Percentiles rank a stretch among this genome's conserved stretches.
phyloP scores from a whole-genome alignment of 73 alveolate genomes.

The Durusdinium trenchii region DNA sequence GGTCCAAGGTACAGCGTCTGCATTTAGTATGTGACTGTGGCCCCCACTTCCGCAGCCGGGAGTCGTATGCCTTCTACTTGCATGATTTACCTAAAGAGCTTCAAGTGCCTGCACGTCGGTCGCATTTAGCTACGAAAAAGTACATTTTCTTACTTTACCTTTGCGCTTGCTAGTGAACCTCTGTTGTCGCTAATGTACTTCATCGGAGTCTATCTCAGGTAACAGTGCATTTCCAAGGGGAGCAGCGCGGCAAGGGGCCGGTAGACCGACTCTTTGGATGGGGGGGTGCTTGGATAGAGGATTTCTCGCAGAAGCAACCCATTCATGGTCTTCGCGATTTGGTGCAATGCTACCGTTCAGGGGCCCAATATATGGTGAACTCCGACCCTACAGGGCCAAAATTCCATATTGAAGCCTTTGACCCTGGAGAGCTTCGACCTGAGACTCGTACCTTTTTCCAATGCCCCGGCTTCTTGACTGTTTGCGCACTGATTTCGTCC shows the following conservation, averaged over 20 bases:
- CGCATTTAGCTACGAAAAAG: not conserved
- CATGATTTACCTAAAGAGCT: not conserved
- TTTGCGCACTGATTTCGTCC: not conserved
- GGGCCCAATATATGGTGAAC: conserved; percentile 10
- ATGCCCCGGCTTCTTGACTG: conserved; percentile 5
- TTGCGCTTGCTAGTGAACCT: not conserved
- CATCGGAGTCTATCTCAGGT: not conserved
- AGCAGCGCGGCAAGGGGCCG: conserved; percentile 33
- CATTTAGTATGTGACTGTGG: conserved; percentile 20
- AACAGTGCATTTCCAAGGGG: not conserved
- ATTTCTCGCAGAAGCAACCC: not conserved
- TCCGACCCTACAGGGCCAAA: not conserved
- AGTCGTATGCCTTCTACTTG: conserved; percentile 1
- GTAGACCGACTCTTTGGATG: conserved; percentile 35
- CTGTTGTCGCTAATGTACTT: not conserved
- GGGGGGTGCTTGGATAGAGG: conserved; percentile 20
- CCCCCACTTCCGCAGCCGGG: conserved; percentile 20
- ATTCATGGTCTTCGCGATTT: not conserved
- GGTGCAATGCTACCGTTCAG: not conserved
- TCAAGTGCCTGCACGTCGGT: not conserved
- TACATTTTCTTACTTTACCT: not conserved
- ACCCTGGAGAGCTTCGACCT: not conserved
- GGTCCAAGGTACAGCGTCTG: not conserved
- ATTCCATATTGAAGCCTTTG: not conserved
- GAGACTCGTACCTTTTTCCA: not conserved